Evolutionary conservation across 2,329 filamentous ascomycete genomes (phyloP), one percentile per base, ranked within the genome.

Genomic region (Diaporthe humulicola): DNA sequence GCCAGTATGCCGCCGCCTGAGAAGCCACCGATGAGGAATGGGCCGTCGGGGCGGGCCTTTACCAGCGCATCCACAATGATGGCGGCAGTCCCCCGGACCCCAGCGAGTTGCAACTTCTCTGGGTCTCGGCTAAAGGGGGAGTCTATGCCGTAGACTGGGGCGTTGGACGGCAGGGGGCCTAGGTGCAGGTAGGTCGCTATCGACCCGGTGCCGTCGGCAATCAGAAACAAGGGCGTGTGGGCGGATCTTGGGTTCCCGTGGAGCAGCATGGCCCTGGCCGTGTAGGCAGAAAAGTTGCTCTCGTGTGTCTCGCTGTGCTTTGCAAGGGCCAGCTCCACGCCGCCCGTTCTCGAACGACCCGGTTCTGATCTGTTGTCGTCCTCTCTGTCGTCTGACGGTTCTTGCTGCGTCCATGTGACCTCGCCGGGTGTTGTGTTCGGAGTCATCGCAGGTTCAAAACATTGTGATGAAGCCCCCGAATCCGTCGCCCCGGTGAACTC

Each of bases 141-240:
- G 72, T 82, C 80, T 64, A 82, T 77, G 50, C 76, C 79, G 73
- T 81, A 80, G 52, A 82, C 70, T 22, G 78, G 70, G 48, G 70
- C 69, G 14, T 74, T 75, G 25, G 77, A 78, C 40, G 69, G 74
- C 33, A 82, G 76, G 17, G 74, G 58, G 7, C 73, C 78, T 22
- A 81, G 77, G 67, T 81, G 78, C 58, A 79, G 77, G 64, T 78
- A 82, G 56, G 78, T 75, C 9, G 78, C 77, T 9, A 79, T 76
- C 15, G 79, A 76, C 22, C 81, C 80, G n/a, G 77, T 78, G 22
- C 79, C 78, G 67, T 80, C 81, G 30, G 81, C 76, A 36, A 82
- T 77, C 66, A 82, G 66, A 78, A 80, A 80, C 30, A 82, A 73
- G 1, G 79, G 79, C 25, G 76, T 73, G 22, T 77, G 54, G n/a